phyloP scores from a whole-genome alignment of 495 filamentous ascomycete species.

The Tuber borchii region DNA sequence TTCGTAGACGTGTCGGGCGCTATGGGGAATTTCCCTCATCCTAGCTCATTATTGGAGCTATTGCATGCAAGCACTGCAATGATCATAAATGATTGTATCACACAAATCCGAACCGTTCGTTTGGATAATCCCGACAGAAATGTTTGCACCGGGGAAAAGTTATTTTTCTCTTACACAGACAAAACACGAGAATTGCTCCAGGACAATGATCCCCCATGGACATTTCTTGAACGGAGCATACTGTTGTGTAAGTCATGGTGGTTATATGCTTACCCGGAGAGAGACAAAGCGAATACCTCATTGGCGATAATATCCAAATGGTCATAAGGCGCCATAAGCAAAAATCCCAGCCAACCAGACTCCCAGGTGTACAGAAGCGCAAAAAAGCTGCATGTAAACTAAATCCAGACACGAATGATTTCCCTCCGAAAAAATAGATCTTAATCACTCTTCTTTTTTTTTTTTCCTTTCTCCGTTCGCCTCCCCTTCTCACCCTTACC shows the following conservation, averaged over 20 bases:
- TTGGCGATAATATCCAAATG: background rate
- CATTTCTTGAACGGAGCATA: background rate
- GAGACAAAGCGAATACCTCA: background rate
- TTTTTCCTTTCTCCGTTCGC: background rate
- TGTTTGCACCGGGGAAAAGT: background rate
- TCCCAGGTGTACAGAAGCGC: background rate
- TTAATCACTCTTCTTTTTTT: background rate
- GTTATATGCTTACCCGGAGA: background rate
- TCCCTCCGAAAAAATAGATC: background rate
- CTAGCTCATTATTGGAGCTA: background rate
- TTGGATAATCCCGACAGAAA: background rate
- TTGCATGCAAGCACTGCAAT: background rate
- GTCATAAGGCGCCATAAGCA: background rate
- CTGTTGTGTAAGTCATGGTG: background rate
- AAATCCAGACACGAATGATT: background rate
- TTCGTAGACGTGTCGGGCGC: background rate
- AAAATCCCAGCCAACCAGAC: background rate
- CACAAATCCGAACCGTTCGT: background rate
- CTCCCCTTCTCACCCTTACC: background rate
- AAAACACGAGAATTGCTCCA: background rate
- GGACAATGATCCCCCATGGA: background rate
- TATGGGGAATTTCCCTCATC: background rate
- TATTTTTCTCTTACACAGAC: background rate
- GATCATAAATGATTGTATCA: background rate
- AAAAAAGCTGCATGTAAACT: background rate